Conservation (phyloP, 2,329 filamentous ascomycete genomes). For the Fusarium azukiicola region DNA sequence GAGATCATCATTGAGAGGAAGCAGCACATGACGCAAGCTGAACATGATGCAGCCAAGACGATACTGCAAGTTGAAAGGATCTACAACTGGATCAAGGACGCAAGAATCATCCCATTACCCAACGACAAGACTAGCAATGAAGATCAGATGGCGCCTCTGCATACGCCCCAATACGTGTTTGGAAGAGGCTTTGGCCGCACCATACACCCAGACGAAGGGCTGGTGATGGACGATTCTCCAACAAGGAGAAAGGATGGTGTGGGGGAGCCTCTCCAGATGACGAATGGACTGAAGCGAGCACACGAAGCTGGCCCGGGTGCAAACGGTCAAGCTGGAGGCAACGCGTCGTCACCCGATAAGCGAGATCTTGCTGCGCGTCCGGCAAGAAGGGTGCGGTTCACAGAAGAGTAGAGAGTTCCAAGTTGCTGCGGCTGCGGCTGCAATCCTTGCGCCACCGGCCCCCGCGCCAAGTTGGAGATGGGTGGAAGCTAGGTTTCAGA, state of each 20-base stretch:
- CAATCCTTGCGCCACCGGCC: slow-evolving; percentile 33
- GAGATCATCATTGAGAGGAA: slow-evolving; percentile 89
- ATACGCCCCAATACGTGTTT: slow-evolving; percentile 72
- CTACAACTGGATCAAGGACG: slow-evolving; percentile 79
- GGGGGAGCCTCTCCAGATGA: slow-evolving; percentile 23
- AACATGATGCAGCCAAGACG: slow-evolving; percentile 76
- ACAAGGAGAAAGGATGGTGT: slow-evolving; percentile 32
- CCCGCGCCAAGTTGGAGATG: slow-evolving; percentile 37
- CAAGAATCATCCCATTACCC: slow-evolving; percentile 65
- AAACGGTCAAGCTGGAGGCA: slow-evolving; percentile 30
- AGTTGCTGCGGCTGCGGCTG: slow-evolving; percentile 12
- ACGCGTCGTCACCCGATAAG: slow-evolving; percentile 34
- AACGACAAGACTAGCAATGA: slow-evolving; percentile 57
- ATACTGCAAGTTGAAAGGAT: slow-evolving; percentile 79
- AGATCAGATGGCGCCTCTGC: slow-evolving; percentile 72
- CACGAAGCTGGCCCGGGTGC: slow-evolving; percentile 39
- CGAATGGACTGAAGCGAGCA: slow-evolving; percentile 52
- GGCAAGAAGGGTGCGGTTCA: slow-evolving; percentile 60
- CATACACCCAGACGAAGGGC: slow-evolving; percentile 70
- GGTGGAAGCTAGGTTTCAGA: slow-evolving; percentile 44
- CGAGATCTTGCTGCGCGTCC: slow-evolving; percentile 51
- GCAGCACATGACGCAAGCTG: slow-evolving; percentile 86
- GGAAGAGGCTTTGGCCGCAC: slow-evolving; percentile 69
- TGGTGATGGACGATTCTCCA: slow-evolving; percentile 58
- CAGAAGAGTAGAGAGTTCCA: slow-evolving; percentile 41